Percentiles rank a stretch among this genome's conserved stretches.
These are phyloP conservation scores for Ganoderma sinense DNA, from an alignment of 1,284 basidiomycete species.

Conservation along the genomic window DNA sequence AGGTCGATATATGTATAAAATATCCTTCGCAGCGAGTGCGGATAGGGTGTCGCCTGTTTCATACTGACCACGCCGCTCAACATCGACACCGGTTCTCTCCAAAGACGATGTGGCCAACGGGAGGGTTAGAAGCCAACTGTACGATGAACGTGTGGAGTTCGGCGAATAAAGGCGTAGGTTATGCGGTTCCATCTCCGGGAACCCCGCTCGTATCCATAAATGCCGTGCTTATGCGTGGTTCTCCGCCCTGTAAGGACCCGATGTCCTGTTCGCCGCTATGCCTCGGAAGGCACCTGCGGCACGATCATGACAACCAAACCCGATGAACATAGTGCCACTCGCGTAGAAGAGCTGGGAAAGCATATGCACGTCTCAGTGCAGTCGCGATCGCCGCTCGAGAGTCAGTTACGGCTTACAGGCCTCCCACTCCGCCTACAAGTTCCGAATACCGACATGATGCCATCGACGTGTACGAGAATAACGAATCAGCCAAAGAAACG, in stretches of 20 bases:
- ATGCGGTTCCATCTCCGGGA: neutral
- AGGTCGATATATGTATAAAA: neutral
- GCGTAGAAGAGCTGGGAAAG: neutral
- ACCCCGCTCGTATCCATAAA: conserved; percentile 1
- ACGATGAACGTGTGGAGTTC: neutral
- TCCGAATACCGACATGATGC: neutral
- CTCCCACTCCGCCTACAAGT: neutral
- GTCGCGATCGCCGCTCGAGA: neutral
- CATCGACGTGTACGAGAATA: neutral
- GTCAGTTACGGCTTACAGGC: neutral
- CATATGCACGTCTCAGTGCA: neutral
- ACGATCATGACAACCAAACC: neutral
- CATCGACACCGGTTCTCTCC: neutral
- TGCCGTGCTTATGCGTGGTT: neutral
- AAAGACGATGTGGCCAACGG: neutral
- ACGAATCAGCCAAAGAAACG: neutral
- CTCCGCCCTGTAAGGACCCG: neutral
- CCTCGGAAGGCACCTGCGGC: neutral
- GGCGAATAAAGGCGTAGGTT: neutral
- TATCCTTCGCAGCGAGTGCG: neutral
- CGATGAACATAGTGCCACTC: neutral
- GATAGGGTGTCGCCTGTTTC: neutral
- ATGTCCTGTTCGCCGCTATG: neutral
- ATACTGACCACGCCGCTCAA: neutral
- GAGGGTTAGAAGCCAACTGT: neutral